Base-by-base conservation (phyloP, 371 early-diverging fungal genomes). In the Mortierella sp. region DNA sequence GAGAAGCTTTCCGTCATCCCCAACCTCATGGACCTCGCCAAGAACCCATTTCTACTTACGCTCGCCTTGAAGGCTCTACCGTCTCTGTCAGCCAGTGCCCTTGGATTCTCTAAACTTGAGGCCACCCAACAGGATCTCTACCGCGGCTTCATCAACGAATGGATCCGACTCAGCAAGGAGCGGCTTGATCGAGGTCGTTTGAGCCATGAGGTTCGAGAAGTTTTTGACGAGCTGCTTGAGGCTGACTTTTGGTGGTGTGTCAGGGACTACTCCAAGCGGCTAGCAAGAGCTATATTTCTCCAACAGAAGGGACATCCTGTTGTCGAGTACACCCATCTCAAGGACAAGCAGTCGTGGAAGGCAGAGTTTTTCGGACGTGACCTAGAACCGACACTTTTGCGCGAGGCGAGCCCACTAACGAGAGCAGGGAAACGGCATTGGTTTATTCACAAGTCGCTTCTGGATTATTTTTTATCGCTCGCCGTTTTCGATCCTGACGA, bases 41-140 rank as follows among this genome's bases (percentile, higher is more conserved):
- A 14, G n/a, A 75, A 64, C 40, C 75, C 75, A 0, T 69, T 69
- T 19, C 51, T 69, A 19, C 31, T 75, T 3, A 69, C 26, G 0
- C 21, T 75, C 11, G 51, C 75, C 8, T 26, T 75, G 16, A 69
- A 34, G 53, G 16, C 50, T 0, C 51, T 75, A 0, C 69, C 75
- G 53, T 31, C 34, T 31, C 10, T 64, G 21, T 24, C 46, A 11
- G 5, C 1, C 16, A 21, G 26, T 10, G n/a, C 4, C 4, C 14
- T 16, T 21, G 14, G 31, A 46, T 19, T 31, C 10, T 3, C 71
- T 10, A 14, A 28, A 3, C 37, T 48, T 26, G 19, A 48, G 9
- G 8, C 31, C 34, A 34, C 21, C 34, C 26, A 31, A 34, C 16
- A 44, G 26, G 26, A 28, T 24, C 71, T 71, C 9, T 71, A 50